These are phyloP conservation scores for Leptographium procerum DNA, from an alignment of 2,329 filamentous ascomycete genomes.

Conservation along the genomic window DNA sequence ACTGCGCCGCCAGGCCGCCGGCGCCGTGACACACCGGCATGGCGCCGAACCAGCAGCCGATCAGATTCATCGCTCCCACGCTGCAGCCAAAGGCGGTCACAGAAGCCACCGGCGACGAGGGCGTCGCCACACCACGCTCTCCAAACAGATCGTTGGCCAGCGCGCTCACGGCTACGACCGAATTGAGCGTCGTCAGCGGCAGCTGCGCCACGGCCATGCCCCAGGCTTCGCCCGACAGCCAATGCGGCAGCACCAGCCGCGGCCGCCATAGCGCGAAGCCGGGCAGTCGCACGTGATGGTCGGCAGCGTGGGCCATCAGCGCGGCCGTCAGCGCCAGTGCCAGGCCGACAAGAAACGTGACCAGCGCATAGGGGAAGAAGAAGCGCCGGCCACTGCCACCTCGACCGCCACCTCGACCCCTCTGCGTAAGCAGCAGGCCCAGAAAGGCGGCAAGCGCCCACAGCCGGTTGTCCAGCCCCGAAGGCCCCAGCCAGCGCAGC, in stretches of 20 bases:
- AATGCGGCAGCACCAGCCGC: conserved; percentile 29
- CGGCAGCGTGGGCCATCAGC: conserved; percentile 13
- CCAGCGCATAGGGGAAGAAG: conserved; percentile 65
- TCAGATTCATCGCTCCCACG: conserved; percentile 72
- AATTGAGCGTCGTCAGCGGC: conserved; percentile 85
- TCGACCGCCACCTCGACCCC: conserved; percentile 16
- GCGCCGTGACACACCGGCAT: conserved; percentile 96
- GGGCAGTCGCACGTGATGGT: conserved; percentile 27
- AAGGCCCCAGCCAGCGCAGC: conserved; percentile 53
- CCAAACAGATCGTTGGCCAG: conserved; percentile 70
- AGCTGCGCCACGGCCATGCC: conserved; percentile 72
- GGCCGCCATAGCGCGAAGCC: conserved; percentile 51
- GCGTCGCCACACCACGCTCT: conserved; percentile 46
- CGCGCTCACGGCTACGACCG: conserved; percentile 75
- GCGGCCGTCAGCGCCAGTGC: conserved; percentile 42
- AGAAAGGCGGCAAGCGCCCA: conserved; percentile 68
- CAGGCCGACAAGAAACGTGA: conserved; percentile 59
- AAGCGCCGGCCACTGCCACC: background rate
- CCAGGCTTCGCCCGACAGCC: conserved; percentile 26
- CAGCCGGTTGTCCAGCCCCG: conserved; percentile 62
- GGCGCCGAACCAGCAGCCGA: conserved; percentile 80
- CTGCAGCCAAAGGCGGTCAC: conserved; percentile 72
- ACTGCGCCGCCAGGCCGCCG: conserved; percentile 81
- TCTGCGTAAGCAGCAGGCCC: conserved; percentile 55
- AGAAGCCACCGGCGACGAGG: conserved; percentile 51